These are phyloP conservation scores for Lasiosphaeria miniovina DNA, from an alignment of 495 filamentous ascomycete genomes.

Conservation along the genomic window DNA sequence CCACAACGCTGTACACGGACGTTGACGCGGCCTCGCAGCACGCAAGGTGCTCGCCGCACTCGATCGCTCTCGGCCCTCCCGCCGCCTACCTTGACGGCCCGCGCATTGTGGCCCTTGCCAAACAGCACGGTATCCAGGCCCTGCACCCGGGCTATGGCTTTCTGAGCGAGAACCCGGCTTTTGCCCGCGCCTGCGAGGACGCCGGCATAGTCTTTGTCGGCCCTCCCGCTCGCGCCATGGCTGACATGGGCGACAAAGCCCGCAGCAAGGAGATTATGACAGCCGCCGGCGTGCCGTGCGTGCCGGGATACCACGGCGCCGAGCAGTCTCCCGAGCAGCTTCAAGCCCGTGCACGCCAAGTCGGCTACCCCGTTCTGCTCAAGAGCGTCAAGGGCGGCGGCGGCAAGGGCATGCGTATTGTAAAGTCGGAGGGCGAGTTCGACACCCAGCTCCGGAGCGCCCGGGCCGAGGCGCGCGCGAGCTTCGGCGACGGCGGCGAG, in stretches of 20 bases:
- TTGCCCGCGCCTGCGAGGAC: conserved; percentile 84
- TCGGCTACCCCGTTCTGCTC: conserved; percentile 88
- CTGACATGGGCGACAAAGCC: conserved; percentile 97
- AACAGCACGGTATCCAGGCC: conserved; percentile 77
- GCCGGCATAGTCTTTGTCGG: conserved; percentile 94
- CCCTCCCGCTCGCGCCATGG: conserved; percentile 87
- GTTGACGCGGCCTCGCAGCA: conserved; percentile 86
- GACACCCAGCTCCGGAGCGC: conserved; percentile 77
- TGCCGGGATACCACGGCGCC: conserved; percentile 89
- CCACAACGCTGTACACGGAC: conserved; percentile 92
- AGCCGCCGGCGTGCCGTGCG: conserved; percentile 86
- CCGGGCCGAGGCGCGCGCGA: conserved; percentile 83
- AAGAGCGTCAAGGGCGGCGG: conserved; percentile 97
- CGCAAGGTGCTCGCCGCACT: conserved; percentile 76
- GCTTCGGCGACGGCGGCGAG: conserved; percentile 82
- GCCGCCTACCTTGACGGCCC: conserved; percentile 91
- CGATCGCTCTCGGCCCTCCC: conserved; percentile 75
- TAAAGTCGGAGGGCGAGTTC: conserved; percentile 69
- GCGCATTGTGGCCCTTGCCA: conserved; percentile 83
- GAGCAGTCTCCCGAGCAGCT: conserved; percentile 77
- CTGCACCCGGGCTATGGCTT: conserved; percentile 98
- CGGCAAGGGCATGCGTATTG: conserved; percentile 99
- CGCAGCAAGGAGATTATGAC: conserved; percentile 92
- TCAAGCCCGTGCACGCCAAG: conserved; percentile 68
- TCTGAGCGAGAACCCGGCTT: conserved; percentile 89